Base-by-base conservation (phyloP, 176 grass and related monocot genomes). In the Tuctoria greenei region DNA sequence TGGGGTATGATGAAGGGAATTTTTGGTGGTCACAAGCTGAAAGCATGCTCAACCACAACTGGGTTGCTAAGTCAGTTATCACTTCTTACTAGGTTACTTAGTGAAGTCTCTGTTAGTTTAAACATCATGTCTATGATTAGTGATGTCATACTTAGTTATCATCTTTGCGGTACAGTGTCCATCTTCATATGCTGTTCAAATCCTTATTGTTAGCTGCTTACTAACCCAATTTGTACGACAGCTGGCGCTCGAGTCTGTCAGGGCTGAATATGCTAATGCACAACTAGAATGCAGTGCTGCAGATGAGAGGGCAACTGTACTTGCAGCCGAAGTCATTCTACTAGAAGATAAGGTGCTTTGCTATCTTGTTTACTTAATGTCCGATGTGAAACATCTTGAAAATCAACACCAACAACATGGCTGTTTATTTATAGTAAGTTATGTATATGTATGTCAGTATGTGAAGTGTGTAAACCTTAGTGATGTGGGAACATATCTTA, bases 271-370 rank as follows among this genome's bases (percentile, higher is more conserved):
- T 85, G 74, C 62, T 79, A 95, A 95, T 92, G 92, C 92, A 56
- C 91, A 94, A 69, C 69, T 95, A 61, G 96, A 99, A 74, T 99
- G 96, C 85, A 89, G 50, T 85, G 96, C 96, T 79, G 89, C 96
- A 78, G 96, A 99, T 69, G 96, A 99, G 87, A 99, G 96, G 86
- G 96, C 85, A 4, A 93, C 88, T 79, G 71, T 99, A 81, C 92
- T 99, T 68, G 96, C 96, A 45, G 91, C 96, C 74, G 96, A 99
- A 92, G 89, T 99, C 62, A 99, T 99, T 85, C 87, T 79, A 79
- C 88, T 95, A 79, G 96, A 99, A 90, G 96, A 99, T 77, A 99
- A 95, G 96, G 96, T 99, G 72, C 50, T 84, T 83, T 75, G 23
- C 26, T 76, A 62, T 86, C 36, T 66, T 58, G 20, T 21, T 66